A percentile compares a stretch with the other conserved stretches of the same genome.
phyloP scores from a whole-genome alignment of 352 stramenopile species.

The Pythium plurisporium region DNA sequence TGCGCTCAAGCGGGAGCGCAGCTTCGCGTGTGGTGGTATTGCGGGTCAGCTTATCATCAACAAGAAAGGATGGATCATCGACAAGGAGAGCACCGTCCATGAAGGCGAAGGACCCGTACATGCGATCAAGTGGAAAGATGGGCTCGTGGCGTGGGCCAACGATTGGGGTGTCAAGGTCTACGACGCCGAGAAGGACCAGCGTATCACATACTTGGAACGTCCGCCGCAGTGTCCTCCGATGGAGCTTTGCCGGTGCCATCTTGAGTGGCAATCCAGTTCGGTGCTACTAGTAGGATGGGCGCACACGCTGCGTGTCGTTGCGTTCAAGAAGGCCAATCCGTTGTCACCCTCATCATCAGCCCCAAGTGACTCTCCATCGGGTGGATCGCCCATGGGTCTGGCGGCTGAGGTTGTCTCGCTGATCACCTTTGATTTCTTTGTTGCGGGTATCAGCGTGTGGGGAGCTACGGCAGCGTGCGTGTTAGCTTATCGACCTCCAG shows the following conservation, averaged over 20 bases:
- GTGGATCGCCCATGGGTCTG: slow-evolving; percentile 27
- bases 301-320: slow-evolving; percentile 69
- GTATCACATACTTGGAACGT: slow-evolving; percentile 80
- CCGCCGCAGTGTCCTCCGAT: slow-evolving; percentile 75
- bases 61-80: slow-evolving; percentile 85
- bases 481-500: slow-evolving; percentile 65
- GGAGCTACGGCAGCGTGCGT: slow-evolving; percentile 51
- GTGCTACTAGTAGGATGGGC: slow-evolving; percentile 75
- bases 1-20: slow-evolving; percentile 74
- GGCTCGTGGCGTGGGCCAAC: slow-evolving; percentile 79
- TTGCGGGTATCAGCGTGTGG: slow-evolving; percentile 73
- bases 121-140: slow-evolving; percentile 72
- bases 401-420: slow-evolving; percentile 67
- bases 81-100: slow-evolving; percentile 82
- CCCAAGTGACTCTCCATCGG: slow-evolving; percentile 1
- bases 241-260: slow-evolving; percentile 75
- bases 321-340: slow-evolving; percentile 54
- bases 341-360: slow-evolving; percentile 26
- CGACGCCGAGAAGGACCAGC: slow-evolving; percentile 63
- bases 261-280: slow-evolving; percentile 62
- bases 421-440: slow-evolving; percentile 82
- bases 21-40: slow-evolving; percentile 77
- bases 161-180: slow-evolving; percentile 88
- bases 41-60: slow-evolving; percentile 80
- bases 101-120: slow-evolving; percentile 81